Evolutionary conservation across 768 basidiomycete genomes (phyloP), one percentile per base, ranked within the genome.

Genomic region (Phylloporus scabripes): DNA sequence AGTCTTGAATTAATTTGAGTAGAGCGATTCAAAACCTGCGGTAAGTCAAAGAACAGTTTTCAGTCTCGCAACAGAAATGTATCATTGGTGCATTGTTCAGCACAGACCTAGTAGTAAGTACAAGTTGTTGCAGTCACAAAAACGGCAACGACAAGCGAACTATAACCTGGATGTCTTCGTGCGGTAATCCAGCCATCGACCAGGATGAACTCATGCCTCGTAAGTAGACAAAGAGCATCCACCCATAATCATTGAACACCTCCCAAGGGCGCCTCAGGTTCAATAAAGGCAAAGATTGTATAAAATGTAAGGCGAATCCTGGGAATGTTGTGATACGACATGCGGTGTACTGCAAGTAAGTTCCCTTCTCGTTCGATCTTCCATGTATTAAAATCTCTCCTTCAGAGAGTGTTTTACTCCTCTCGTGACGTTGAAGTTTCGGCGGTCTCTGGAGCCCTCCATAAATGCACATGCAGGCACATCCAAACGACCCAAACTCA

Each of bases 331-430:
- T 89, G 42, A 80, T 90, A 48, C 76, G 87, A 36, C 86, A 91
- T 62, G 81, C 85, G 12, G 84, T 87, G 17, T 92, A 91, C 60
- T 92, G 89, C 86, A 87, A 81, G 88, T 88, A 59, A 58, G 79
- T 59, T 29, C 3, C 3, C 3, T 11, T 34, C 33, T 3, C 33
- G 75, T 29, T 33, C 8, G 9, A 40, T 43, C 8, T 3, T 12
- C 29, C 17, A 26, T 6, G 6, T 1, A 1, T 31, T n/a, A 10
- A 21, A 37, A 32, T 37, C 34, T 34, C 9, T 7, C 26, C 34
- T 21, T 4, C 56, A 85, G 83, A 65, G 76, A 72, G 4, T 90
- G 87, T 58, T 88, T 91, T 64, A 71, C 75, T 33, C 77, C 81
- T 5, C 72, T 85, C 18, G 70, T 87, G 5, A 72, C 73, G 8